phyloP scores from a whole-genome alignment of 2,329 filamentous ascomycete species.

The Xylariaceae sp. region DNA sequence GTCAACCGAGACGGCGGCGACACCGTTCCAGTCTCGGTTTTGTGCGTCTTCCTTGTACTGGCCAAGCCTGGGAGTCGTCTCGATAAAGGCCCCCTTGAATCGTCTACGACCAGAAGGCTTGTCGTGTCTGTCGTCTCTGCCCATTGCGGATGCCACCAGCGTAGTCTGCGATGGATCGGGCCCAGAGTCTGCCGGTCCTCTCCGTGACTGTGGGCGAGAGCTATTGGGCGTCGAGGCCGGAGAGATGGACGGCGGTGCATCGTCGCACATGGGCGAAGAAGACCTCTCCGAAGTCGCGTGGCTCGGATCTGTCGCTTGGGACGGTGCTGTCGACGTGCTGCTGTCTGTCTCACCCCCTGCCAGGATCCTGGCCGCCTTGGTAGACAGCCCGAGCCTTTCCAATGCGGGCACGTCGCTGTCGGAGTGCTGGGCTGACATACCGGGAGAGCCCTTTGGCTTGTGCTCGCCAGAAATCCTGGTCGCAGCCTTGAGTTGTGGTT shows the following conservation, averaged over 20 bases:
- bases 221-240: conserved; percentile 41
- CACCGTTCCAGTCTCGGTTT: conserved; percentile 27
- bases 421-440: conserved; percentile 26
- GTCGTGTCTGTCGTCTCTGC: conserved; percentile 11
- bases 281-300: conserved; percentile 37
- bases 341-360: conserved; percentile 17
- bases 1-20: conserved; percentile 21
- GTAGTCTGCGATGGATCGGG: conserved; percentile 15
- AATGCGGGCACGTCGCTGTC: conserved; percentile 31
- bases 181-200: conserved; percentile 27
- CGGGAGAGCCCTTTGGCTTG: conserved; percentile 24
- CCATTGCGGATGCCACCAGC: conserved; percentile 1
- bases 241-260: conserved; percentile 37
- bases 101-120: conserved; percentile 3
- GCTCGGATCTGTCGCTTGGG: conserved; percentile 27
- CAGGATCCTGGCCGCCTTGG: conserved; percentile 24
- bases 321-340: conserved; percentile 24
- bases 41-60: conserved; percentile 4
- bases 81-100: conserved; percentile 8
- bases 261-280: conserved; percentile 42
- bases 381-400: conserved; percentile 27
- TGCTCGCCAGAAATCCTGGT: conserved; percentile 12
- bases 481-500: conserved; percentile 8
- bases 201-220: conserved; percentile 42
- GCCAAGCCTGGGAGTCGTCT: not conserved